Evolutionary conservation across 495 filamentous ascomycete species (phyloP).

Genomic region (Cercophora sp.): DNA sequence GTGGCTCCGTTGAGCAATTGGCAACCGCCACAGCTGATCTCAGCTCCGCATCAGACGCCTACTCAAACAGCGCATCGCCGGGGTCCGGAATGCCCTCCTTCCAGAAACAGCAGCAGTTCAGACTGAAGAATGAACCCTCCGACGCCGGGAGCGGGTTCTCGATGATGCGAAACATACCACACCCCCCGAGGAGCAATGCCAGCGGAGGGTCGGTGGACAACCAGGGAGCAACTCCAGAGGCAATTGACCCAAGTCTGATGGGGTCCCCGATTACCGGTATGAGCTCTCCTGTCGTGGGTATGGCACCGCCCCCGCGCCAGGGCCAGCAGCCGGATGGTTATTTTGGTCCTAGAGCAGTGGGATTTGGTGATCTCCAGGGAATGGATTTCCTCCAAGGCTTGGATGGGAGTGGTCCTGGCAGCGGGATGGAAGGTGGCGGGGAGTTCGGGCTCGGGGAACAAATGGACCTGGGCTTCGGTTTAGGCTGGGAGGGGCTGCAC

Average conservation of each 20-base stretch:
- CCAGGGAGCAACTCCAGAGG: conserved; percentile 31
- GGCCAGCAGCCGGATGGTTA: conserved; percentile 11
- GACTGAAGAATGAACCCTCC: conserved; percentile 33
- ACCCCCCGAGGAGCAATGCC: conserved; percentile 29
- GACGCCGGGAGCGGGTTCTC: conserved; percentile 23
- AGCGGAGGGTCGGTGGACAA: conserved; percentile 18
- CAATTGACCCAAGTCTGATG: conserved; percentile 44
- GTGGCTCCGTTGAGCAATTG: conserved; percentile 15
- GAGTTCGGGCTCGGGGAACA: conserved; percentile 29
- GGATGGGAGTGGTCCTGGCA: conserved; percentile 1
- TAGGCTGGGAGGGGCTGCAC: conserved; percentile 64
- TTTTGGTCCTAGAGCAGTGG: conserved; percentile 20
- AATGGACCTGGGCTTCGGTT: conserved; percentile 71
- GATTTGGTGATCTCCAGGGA: conserved; percentile 39
- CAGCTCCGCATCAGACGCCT: conserved; percentile 19
- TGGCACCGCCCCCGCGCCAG: conserved; percentile 19
- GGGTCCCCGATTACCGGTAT: conserved; percentile 32
- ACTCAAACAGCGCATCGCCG: conserved; percentile 21
- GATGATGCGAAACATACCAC: conserved; percentile 32
- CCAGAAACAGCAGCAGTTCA: conserved; percentile 23
- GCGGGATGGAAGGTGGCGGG: conserved; percentile 21
- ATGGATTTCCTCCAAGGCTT: conserved; percentile 45
- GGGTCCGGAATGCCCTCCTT: conserved; percentile 15
- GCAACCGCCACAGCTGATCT: conserved; percentile 4
- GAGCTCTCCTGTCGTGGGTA: conserved; percentile 26